Conservation (phyloP, 192 early-diverging fungal genomes). For the Gaertneriomyces sp. region DNA sequence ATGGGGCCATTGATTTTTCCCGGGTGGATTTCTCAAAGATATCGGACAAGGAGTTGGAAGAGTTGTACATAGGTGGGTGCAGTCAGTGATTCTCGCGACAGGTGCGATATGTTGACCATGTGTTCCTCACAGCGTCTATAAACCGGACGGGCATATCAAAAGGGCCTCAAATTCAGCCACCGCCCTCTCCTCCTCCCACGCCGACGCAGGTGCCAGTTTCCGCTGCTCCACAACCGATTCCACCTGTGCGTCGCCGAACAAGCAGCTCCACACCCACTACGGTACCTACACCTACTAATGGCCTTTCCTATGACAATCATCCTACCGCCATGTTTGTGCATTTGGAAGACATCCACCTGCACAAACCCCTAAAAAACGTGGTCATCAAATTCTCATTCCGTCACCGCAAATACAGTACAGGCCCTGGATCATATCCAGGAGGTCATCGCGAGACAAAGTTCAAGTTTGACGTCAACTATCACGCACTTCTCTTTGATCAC, state of each 20-base stretch:
- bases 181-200: background rate
- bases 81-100: background rate
- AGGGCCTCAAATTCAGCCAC: background rate
- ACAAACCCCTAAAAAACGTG: constrained; percentile 20
- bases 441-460: constrained; percentile 18
- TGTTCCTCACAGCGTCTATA: constrained; percentile 3
- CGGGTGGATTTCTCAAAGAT: constrained; percentile 15
- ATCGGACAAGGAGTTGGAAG: constrained; percentile 14
- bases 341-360: constrained; percentile 26
- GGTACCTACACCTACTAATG: constrained; percentile 16
- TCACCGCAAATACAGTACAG: constrained; percentile 21
- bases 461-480: constrained; percentile 30
- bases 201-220: background rate
- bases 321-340: constrained; percentile 26
- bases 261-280: constrained; percentile 10
- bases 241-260: background rate
- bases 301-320: constrained; percentile 26
- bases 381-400: constrained; percentile 21
- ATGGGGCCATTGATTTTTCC: constrained; percentile 18
- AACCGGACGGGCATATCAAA: background rate
- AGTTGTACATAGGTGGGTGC: constrained; percentile 17
- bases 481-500: constrained; percentile 37
- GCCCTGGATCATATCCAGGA: constrained; percentile 17
- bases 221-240: background rate
- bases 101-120: background rate